Percentiles rank a stretch among this genome's conserved stretches.
These are phyloP conservation scores for Penicillium manginii DNA, from an alignment of 495 filamentous ascomycete species.

Conservation along the genomic window DNA sequence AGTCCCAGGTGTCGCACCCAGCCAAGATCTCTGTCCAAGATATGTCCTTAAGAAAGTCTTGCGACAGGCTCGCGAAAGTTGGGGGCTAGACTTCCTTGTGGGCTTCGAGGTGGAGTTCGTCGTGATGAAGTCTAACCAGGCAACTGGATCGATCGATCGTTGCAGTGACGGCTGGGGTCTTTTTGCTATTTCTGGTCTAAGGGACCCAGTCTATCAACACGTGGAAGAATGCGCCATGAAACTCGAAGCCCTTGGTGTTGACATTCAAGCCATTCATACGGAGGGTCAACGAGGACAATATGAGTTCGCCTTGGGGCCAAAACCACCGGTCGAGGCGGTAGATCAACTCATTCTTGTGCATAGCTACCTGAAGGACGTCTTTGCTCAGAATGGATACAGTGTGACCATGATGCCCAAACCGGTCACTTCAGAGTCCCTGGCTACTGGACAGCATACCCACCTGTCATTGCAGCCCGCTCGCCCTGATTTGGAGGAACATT, in stretches of 20 bases:
- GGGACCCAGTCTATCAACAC: constrained; percentile 53
- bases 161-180: constrained; percentile 6
- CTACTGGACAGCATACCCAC: constrained; percentile 69
- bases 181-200: constrained; percentile 50
- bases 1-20: neutral
- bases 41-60: constrained; percentile 10
- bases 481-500: constrained; percentile 39
- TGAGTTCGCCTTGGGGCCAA: constrained; percentile 66
- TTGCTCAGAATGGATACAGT: constrained; percentile 58
- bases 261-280: constrained; percentile 65
- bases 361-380: constrained; percentile 59
- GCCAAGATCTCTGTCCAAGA: constrained; percentile 7
- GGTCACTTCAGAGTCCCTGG: constrained; percentile 49
- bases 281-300: constrained; percentile 68
- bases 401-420: constrained; percentile 72
- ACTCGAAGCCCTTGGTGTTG: constrained; percentile 57
- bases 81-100: constrained; percentile 50
- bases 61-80: neutral
- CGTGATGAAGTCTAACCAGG: constrained; percentile 41
- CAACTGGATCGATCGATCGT: constrained; percentile 2
- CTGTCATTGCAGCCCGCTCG: constrained; percentile 58
- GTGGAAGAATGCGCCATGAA: constrained; percentile 56
- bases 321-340: constrained; percentile 62
- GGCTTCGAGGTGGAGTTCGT: constrained; percentile 78
- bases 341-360: constrained; percentile 68